Conservation (phyloP, 768 basidiomycete genomes). For the Hydnum rufescens region DNA sequence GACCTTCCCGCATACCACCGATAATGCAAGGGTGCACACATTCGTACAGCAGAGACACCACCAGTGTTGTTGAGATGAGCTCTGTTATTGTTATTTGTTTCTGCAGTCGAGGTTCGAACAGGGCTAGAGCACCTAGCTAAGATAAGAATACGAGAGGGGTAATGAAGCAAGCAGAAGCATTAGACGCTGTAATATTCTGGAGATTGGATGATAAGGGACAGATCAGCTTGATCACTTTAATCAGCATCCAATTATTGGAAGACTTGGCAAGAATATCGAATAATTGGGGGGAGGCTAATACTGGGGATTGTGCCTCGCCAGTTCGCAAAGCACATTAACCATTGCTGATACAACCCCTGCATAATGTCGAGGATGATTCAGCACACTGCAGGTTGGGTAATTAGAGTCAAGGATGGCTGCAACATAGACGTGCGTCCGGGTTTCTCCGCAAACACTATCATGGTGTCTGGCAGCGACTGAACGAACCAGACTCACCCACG, state of each 20-base stretch:
- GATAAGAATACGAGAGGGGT: conserved; percentile 6
- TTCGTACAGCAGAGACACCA: conserved; percentile 91
- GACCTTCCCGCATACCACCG: conserved; percentile 79
- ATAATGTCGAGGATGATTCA: too few species aligned
- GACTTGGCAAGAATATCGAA: conserved; percentile 87
- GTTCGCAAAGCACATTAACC: conserved; percentile 85
- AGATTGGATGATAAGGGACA: conserved; percentile 12
- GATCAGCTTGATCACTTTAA: conserved; percentile 94
- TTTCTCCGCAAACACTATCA: too few species aligned
- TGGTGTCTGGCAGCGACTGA: too few species aligned
- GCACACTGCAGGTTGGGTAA: too few species aligned
- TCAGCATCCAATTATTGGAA: conserved; percentile 99
- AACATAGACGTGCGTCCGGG: too few species aligned
- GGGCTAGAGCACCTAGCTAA: conserved; percentile 84
- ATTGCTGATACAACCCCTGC: conserved; percentile 88
- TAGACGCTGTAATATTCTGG: background rate
- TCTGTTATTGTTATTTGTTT: conserved; percentile 86
- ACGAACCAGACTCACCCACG: too few species aligned
- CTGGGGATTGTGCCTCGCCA: conserved; percentile 57
- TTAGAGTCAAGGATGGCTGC: too few species aligned
- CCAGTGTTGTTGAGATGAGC: conserved; percentile 85
- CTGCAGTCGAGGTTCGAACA: conserved; percentile 80
- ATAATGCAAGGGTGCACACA: conserved; percentile 97
- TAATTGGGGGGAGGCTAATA: conserved; percentile 72
- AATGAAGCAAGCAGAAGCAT: background rate